Conservation (phyloP, 306 rosid species). For the Vigna reflexopilosa region DNA sequence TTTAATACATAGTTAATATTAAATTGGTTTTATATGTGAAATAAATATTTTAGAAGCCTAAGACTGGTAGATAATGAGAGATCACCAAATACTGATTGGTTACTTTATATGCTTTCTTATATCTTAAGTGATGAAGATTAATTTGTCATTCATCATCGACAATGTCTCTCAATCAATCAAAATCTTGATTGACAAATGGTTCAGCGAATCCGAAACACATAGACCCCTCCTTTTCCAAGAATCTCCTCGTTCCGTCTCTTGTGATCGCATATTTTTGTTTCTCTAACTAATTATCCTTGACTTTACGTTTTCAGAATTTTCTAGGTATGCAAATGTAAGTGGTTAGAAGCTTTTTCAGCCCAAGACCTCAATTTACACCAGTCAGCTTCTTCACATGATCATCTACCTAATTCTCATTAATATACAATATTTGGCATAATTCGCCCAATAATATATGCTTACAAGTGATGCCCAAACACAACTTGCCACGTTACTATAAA, state of each 20-base stretch:
- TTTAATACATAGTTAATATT: neutral
- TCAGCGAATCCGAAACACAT: conserved; percentile 58
- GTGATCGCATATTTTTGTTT: conserved; percentile 28
- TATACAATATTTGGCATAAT: conserved; percentile 1
- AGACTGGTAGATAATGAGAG: conserved; percentile 21
- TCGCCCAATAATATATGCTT: conserved; percentile 39
- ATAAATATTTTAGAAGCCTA: neutral
- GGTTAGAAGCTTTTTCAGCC: conserved; percentile 21
- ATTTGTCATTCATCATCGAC: conserved; percentile 46
- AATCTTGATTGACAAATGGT: conserved; percentile 57
- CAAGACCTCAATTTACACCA: conserved; percentile 36
- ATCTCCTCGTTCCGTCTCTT: conserved; percentile 37
- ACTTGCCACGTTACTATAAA: conserved; percentile 36
- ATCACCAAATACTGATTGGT: conserved; percentile 11
- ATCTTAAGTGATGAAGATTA: conserved; percentile 59
- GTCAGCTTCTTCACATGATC: conserved; percentile 37
- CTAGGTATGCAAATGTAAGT: neutral
- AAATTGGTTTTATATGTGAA: too few relatives aligned
- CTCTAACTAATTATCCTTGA: conserved; percentile 28
- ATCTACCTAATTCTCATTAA: conserved; percentile 23
- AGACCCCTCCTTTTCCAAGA: conserved; percentile 51
- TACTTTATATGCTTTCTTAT: conserved; percentile 27
- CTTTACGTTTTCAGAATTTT: neutral
- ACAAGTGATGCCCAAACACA: conserved; percentile 29
- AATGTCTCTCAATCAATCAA: conserved; percentile 47